phyloP scores from a whole-genome alignment of 2,329 filamentous ascomycete genomes.

The Incumbomyces lentus region DNA sequence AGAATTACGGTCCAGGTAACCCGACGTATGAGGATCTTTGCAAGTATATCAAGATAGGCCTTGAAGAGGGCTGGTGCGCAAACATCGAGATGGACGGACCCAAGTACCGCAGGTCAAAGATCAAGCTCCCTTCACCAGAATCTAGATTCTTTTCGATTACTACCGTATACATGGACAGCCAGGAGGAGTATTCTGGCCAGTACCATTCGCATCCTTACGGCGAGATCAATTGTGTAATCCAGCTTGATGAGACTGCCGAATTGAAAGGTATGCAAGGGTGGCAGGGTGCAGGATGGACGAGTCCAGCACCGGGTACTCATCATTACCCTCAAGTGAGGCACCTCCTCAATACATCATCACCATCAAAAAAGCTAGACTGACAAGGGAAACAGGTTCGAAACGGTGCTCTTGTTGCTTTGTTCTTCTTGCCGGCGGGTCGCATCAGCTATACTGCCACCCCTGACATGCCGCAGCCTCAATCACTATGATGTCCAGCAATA shows the following conservation, averaged over 20 bases:
- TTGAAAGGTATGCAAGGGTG: slow-evolving; percentile 47
- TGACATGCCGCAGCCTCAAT: slow-evolving; percentile 13
- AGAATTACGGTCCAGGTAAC: slow-evolving; percentile 35
- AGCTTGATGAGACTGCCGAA: slow-evolving; percentile 40
- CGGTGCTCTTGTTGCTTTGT: slow-evolving; percentile 43
- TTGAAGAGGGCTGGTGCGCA: slow-evolving; percentile 39
- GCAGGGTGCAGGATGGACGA: slow-evolving; percentile 48
- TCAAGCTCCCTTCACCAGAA: slow-evolving; percentile 36
- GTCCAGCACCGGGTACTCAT: slow-evolving; percentile 45
- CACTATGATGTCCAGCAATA: too few species aligned
- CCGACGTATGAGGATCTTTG: slow-evolving; percentile 36
- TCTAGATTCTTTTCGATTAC: slow-evolving; percentile 48
- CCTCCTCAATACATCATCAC: too few species aligned
- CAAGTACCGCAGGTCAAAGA: slow-evolving; percentile 39
- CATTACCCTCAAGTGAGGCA: slow-evolving; percentile 44
- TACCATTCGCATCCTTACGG: slow-evolving; percentile 46
- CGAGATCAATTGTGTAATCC: slow-evolving; percentile 47
- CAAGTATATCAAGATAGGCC: slow-evolving; percentile 28
- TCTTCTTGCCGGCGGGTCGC: slow-evolving; percentile 46
- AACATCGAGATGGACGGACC: slow-evolving; percentile 34
- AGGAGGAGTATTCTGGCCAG: slow-evolving; percentile 41
- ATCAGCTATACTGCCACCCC: slow-evolving; percentile 27
- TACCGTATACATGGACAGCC: slow-evolving; percentile 47
- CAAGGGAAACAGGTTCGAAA: slow-evolving; percentile 16
- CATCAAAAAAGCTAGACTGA: not conserved